Evolutionary conservation across 2,329 filamentous ascomycete species (phyloP).

Genomic region (Cordyceps fumosorosea): DNA sequence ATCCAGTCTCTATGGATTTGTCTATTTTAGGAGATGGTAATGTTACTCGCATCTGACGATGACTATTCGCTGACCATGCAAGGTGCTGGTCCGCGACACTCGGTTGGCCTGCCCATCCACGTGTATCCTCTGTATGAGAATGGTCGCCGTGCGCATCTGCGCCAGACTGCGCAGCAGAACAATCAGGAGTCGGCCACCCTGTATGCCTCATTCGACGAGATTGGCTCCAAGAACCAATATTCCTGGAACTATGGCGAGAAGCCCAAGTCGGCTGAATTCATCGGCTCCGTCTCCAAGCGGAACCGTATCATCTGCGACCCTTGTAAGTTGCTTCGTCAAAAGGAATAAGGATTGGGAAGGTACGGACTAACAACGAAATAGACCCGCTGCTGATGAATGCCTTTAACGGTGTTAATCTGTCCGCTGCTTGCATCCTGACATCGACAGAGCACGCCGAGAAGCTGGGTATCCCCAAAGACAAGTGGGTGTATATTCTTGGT

Average conservation of each 20-base stretch:
- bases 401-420: conserved; percentile 62
- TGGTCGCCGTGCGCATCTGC: conserved; percentile 48
- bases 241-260: conserved; percentile 51
- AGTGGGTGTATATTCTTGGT: conserved; percentile 59
- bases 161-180: conserved; percentile 49
- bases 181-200: conserved; percentile 51
- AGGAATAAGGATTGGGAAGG: background rate
- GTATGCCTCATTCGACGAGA: conserved; percentile 54
- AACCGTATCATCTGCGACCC: conserved; percentile 65
- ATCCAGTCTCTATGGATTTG: conserved; percentile 42
- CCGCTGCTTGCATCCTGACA: conserved; percentile 54
- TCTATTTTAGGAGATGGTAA: conserved; percentile 30
- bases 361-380: conserved; percentile 22
- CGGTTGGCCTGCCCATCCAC: conserved; percentile 57
- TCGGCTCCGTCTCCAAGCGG: conserved; percentile 45
- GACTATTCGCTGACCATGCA: conserved; percentile 9
- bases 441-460: conserved; percentile 46
- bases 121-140: conserved; percentile 64
- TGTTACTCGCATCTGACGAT: background rate
- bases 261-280: conserved; percentile 39
- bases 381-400: conserved; percentile 66
- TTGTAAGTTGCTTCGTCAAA: conserved; percentile 37
- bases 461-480: conserved; percentile 45
- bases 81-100: conserved; percentile 51
- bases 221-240: conserved; percentile 45